These are phyloP conservation scores for Tuber melanosporum DNA, from an alignment of 495 filamentous ascomycete species.

Conservation along the genomic window DNA sequence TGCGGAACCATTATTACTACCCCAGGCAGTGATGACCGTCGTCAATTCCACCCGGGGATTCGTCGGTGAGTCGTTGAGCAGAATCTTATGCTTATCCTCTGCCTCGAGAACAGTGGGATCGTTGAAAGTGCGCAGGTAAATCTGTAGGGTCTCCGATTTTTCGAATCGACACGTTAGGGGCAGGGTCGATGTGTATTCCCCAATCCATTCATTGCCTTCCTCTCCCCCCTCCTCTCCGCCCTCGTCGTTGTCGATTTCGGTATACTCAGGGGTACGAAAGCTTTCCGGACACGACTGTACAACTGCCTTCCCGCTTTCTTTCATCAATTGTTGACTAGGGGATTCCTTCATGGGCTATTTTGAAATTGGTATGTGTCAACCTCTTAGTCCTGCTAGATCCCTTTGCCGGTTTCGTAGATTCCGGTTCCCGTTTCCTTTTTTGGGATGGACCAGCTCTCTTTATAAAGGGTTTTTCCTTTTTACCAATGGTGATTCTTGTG, in stretches of 20 bases:
- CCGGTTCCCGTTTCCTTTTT: too few species aligned
- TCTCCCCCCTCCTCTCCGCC: constrained; percentile 8
- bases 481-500: too few species aligned
- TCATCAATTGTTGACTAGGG: too few species aligned
- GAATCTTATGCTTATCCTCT: neutral
- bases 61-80: constrained; percentile 27
- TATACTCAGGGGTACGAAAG: too few species aligned
- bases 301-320: too few species aligned
- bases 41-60: constrained; percentile 22
- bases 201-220: constrained; percentile 21
- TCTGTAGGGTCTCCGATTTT: constrained; percentile 29
- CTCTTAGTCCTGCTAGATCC: too few species aligned
- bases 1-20: constrained; percentile 11
- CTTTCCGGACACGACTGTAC: too few species aligned
- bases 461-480: too few species aligned
- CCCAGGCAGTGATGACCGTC: constrained; percentile 9
- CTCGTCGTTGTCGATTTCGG: constrained; percentile 16
- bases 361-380: too few species aligned
- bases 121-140: constrained; percentile 32
- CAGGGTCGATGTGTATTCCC: constrained; percentile 31
- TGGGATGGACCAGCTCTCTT: too few species aligned
- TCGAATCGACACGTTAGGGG: constrained; percentile 26
- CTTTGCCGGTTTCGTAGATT: too few species aligned
- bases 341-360: too few species aligned
- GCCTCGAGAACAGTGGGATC: constrained; percentile 23